Percentiles rank a stretch among this genome's conserved stretches.
Evolutionary conservation across 2,329 filamentous ascomycete genomes (phyloP).

Genomic region (Aspergillus persii): DNA sequence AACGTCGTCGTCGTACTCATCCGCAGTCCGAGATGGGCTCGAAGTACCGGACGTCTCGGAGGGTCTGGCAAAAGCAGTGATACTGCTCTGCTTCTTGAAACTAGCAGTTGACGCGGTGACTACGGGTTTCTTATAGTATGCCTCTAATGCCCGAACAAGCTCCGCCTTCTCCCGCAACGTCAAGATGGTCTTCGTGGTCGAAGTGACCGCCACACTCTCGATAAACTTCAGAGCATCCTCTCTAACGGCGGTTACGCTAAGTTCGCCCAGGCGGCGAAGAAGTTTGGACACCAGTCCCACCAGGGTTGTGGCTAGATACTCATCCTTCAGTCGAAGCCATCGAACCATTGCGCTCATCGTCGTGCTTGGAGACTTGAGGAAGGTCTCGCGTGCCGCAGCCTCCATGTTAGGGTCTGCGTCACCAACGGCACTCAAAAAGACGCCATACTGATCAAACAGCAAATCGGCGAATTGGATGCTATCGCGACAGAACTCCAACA

Average conservation of each 20-base stretch:
- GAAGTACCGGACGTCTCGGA: conserved; percentile 35
- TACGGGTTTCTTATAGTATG: conserved; percentile 46
- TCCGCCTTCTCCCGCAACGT: conserved; percentile 81
- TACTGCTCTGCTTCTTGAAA: conserved; percentile 45
- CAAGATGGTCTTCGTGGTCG: conserved; percentile 72
- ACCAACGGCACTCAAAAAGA: conserved; percentile 71
- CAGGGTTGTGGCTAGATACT: conserved; percentile 77
- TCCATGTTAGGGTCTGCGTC: conserved; percentile 42
- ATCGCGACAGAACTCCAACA: conserved; percentile 92
- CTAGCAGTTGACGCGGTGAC: conserved; percentile 41
- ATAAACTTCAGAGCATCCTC: conserved; percentile 63
- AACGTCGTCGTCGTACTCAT: conserved; percentile 44
- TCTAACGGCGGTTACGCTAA: conserved; percentile 66
- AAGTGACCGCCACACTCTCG: conserved; percentile 52
- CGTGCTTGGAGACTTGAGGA: conserved; percentile 63
- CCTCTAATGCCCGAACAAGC: conserved; percentile 63
- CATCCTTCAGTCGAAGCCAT: conserved; percentile 87
- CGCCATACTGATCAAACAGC: conserved; percentile 78
- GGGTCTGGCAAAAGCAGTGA: conserved; percentile 39
- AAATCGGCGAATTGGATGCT: conserved; percentile 90
- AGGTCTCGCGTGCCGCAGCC: conserved; percentile 47
- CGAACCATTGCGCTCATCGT: conserved; percentile 70
- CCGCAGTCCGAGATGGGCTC: conserved; percentile 29
- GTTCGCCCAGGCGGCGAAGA: conserved; percentile 74
- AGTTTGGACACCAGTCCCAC: conserved; percentile 83